phyloP scores from a whole-genome alignment of 2,329 filamentous ascomycete species.

The Phoma sp. region DNA sequence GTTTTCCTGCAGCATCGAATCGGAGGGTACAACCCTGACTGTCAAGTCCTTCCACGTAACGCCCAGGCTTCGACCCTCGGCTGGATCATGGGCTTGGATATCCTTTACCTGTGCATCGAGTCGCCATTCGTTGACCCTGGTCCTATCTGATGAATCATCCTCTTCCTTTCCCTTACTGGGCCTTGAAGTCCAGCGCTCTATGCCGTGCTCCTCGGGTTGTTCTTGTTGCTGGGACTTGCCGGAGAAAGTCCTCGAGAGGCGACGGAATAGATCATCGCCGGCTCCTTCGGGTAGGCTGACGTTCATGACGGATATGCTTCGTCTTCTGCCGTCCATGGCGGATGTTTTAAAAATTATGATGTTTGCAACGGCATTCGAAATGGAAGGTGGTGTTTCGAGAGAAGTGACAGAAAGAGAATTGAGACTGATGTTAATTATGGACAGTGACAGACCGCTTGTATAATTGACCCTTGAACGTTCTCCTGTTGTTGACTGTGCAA shows the following conservation, averaged over 20 bases:
- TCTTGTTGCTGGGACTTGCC: constrained; percentile 24
- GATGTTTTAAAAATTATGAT: neutral
- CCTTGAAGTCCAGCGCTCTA: constrained; percentile 14
- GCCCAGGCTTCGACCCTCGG: constrained; percentile 19
- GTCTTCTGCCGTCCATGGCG: constrained; percentile 14
- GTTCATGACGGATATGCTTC: constrained; percentile 12
- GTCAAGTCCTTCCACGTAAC: constrained; percentile 25
- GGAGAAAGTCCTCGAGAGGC: constrained; percentile 27
- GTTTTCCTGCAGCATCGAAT: constrained; percentile 27
- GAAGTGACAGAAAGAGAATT: neutral
- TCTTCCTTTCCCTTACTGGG: constrained; percentile 1
- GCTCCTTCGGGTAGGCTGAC: constrained; percentile 12
- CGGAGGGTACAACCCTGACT: constrained; percentile 21
- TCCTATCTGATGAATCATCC: constrained; percentile 21
- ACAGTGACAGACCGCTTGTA: neutral
- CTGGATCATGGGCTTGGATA: constrained; percentile 22
- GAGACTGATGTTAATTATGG: neutral
- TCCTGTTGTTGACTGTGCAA: neutral
- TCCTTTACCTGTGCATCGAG: constrained; percentile 30
- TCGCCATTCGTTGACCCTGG: constrained; percentile 31
- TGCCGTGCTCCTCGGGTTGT: constrained; percentile 1
- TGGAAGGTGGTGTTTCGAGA: neutral
- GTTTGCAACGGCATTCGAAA: neutral
- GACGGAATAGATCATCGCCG: constrained; percentile 23
- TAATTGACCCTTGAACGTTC: neutral